Conservation (phyloP, 2,329 filamentous ascomycete species). For the Monilinia fructigena region DNA sequence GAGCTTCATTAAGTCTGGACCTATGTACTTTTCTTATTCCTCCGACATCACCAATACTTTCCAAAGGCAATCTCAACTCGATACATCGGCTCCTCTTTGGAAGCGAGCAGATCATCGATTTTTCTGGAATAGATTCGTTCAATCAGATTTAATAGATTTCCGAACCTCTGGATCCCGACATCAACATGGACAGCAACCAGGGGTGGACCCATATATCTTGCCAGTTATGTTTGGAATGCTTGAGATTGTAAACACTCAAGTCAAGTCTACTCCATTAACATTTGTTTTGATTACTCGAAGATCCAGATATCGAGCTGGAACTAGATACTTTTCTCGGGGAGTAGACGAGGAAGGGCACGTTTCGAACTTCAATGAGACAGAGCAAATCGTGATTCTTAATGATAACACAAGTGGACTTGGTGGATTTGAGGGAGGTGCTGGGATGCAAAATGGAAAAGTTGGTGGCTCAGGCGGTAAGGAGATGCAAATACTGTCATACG, state of each 20-base stretch:
- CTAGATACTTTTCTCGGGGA: constrained; percentile 90
- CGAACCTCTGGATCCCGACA: constrained; percentile 62
- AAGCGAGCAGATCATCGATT: constrained; percentile 92
- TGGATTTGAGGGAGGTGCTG: constrained; percentile 74
- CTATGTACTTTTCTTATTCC: constrained; percentile 98
- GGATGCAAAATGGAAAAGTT: constrained; percentile 72
- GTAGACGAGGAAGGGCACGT: constrained; percentile 91
- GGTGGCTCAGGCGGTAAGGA: constrained; percentile 63
- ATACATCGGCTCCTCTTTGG: constrained; percentile 76
- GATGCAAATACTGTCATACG: constrained; percentile 87
- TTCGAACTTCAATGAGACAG: constrained; percentile 99
- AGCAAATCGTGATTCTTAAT: constrained; percentile 87
- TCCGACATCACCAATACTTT: constrained; percentile 96
- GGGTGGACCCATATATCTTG: constrained; percentile 85
- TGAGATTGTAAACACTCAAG: constrained; percentile 79
- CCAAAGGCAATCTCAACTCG: constrained; percentile 81
- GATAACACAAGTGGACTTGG: constrained; percentile 72
- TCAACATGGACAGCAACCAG: constrained; percentile 68
- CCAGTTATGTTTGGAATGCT: constrained; percentile 97
- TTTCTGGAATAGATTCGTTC: constrained; percentile 96
- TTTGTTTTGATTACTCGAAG: constrained; percentile 85
- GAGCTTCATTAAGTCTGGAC: constrained; percentile 74
- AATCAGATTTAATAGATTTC: constrained; percentile 88
- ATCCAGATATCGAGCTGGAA: constrained; percentile 84
- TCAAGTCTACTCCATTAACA: constrained; percentile 82